Base-by-base conservation (phyloP, 2,329 filamentous ascomycete species). In the Fusarium nematophilum region DNA sequence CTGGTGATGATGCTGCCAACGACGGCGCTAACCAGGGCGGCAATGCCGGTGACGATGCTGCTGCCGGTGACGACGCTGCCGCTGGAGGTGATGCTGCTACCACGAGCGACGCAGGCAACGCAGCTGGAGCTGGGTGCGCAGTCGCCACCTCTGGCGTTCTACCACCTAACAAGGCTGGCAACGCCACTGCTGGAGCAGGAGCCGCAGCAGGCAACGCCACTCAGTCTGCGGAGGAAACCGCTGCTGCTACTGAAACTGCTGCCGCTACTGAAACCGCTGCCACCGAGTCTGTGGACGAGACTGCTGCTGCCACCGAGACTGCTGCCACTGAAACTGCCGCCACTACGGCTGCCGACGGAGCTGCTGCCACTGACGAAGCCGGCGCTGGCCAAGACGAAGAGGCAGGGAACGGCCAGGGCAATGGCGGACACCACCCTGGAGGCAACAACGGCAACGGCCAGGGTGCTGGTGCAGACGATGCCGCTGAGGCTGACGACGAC, bases 31-130 rank as follows among this genome's bases (percentile, higher is more conserved):
- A n/a, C n/a, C n/a, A n/a, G n/a, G n/a, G n/a, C n/a, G n/a, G n/a
- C 9, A 34, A 18, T 14, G 57, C 53, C 3, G 59, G 40, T 1
- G 49, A 21, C 3, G 52, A 36, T 9, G 43, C 25, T 7, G 58
- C 31, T 11, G 27, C 29, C 7, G 62, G 44, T 3, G 55, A 4
- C 2, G 31, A 36, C 8, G 44, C 13, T 15, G 50, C 49, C 1
- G 40, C 9, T 13, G 44, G 45, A 13, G 55, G 44, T 11, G 53
- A 43, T 9, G 50, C 51, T 25, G 51, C 49, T n/a, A 33, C 45
- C 2, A 27, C 21, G 3, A 55, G 51, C 45, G 62, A 36, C 9
- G 55, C n/a, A n/a, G n/a, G n/a, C n/a, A n/a, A n/a, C n/a, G n/a
- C n/a, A n/a, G n/a, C n/a, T n/a, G n/a, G n/a, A n/a, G n/a, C n/a